Evolutionary conservation across 331 rosid species (phyloP), one percentile per base, ranked within the genome.

Genomic region (Stylosanthes scabra): DNA sequence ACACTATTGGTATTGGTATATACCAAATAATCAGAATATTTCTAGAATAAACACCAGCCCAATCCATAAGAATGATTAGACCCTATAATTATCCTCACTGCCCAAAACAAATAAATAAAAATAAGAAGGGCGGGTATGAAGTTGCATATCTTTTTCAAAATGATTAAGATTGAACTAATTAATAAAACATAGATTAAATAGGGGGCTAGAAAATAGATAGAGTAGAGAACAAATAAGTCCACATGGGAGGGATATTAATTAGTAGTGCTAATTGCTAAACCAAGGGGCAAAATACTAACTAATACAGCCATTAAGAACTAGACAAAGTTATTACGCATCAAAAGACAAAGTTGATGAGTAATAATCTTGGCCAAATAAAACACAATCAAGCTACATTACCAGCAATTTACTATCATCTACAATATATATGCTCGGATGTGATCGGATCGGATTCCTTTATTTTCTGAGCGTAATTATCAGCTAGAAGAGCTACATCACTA

Each of bases 121-220:
- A 5, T 57, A 68, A 9, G 37, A 4, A 58, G 4, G 12, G 16
- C 57, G 28, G 0, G 7, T 45, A 44, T 31, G 61, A 4, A 34
- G 61, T 34, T 37, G 3, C 13, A 31, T 37, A 61, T 72, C 70
- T 11, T 72, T 71, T 72, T 61, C 62, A 49, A 60, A 60, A 2
- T 70, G 66, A 56, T 41, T 11, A 9, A 16, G 12, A 15, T 60
- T 29, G 47, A 72, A 20, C 25, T 59, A 31, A 31, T 31, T 31
- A 31, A 31, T 31, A 31, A 31, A 31, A 31, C 5, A 31, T 31
- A 3, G 37, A 31, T 31, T 4, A 5, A 31, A 52, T 10, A 59
- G n/a, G 40, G 15, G 41, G 31, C 37, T 6, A 25, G 40, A 37
- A 11, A n/a, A 50, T 7, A 14, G 47, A n/a, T n/a, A n/a, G n/a